These are phyloP conservation scores for Leptomonas seymouri DNA, from an alignment of 208 protist genomes.

Conservation along the genomic window DNA sequence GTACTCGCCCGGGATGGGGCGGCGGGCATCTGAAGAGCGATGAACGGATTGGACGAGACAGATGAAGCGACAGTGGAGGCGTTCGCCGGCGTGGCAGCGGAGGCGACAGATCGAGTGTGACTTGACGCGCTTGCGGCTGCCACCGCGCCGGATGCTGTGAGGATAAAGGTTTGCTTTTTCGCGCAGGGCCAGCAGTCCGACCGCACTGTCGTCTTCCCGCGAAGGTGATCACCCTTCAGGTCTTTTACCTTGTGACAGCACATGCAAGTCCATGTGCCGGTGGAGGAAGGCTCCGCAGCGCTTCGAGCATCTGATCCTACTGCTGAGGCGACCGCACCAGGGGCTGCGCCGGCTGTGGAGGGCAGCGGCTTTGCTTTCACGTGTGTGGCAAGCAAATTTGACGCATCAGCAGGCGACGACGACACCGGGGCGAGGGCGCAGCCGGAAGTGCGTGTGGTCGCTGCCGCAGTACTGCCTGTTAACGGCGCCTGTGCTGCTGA, in stretches of 20 bases:
- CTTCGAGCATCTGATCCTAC: not conserved
- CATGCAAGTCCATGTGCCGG: constrained; percentile 38
- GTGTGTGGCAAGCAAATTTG: not conserved
- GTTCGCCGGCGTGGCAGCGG: not conserved
- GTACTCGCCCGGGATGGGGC: not conserved
- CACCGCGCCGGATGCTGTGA: constrained; percentile 16
- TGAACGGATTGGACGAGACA: not conserved
- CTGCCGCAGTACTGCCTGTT: constrained; percentile 12
- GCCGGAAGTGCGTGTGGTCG: not conserved
- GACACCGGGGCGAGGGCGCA: not conserved
- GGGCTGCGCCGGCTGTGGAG: not conserved
- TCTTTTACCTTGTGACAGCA: constrained; percentile 48
- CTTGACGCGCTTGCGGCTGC: constrained; percentile 11
- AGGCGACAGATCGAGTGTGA: not conserved
- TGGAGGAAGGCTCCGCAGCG: not conserved
- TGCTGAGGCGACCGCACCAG: not conserved
- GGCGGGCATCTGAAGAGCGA: not conserved
- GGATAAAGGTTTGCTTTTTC: constrained; percentile 50
- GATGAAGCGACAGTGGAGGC: not conserved
- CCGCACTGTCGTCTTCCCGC: constrained; percentile 48
- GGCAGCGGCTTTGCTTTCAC: too few species aligned
- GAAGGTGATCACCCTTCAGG: constrained; percentile 45
- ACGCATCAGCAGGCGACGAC: not conserved
- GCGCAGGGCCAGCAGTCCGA: constrained; percentile 65
- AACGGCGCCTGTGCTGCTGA: not conserved